phyloP scores from a whole-genome alignment of 2,329 filamentous ascomycete species.

The Fusarium circinatum region DNA sequence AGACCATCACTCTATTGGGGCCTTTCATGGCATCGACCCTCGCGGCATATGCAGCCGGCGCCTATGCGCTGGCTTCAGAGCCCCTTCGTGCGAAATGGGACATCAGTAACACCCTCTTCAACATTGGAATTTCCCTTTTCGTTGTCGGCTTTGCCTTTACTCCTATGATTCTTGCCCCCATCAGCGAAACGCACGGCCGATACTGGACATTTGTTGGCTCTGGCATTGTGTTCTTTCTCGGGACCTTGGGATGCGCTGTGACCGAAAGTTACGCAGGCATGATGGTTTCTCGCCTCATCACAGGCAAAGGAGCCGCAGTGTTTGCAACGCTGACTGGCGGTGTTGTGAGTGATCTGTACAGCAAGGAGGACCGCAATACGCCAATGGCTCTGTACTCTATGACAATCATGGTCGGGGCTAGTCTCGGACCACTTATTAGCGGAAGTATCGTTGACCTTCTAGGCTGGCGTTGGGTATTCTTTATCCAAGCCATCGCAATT shows the following conservation, averaged over 20 bases:
- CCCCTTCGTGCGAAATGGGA: conserved; percentile 67
- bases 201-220: conserved; percentile 47
- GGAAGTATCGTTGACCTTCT: conserved; percentile 68
- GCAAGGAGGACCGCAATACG: conserved; percentile 70
- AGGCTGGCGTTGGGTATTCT: conserved; percentile 75
- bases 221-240: conserved; percentile 49
- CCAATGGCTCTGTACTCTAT: conserved; percentile 75
- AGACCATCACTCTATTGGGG: conserved; percentile 29
- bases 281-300: conserved; percentile 69
- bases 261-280: conserved; percentile 70
- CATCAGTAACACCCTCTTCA: conserved; percentile 64
- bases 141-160: conserved; percentile 72
- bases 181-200: conserved; percentile 67
- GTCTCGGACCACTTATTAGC: conserved; percentile 68
- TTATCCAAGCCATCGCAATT: conserved; percentile 69
- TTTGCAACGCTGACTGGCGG: conserved; percentile 64
- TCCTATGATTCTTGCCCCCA: conserved; percentile 75
- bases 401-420: conserved; percentile 70
- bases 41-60: conserved; percentile 72
- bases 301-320: conserved; percentile 68
- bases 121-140: conserved; percentile 71
- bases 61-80: conserved; percentile 66
- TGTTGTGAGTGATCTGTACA: conserved; percentile 74
- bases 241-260: conserved; percentile 65
- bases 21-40: conserved; percentile 61